phyloP scores from a whole-genome alignment of 1,284 basidiomycete species.

The Cryptococcus maquisensis region DNA sequence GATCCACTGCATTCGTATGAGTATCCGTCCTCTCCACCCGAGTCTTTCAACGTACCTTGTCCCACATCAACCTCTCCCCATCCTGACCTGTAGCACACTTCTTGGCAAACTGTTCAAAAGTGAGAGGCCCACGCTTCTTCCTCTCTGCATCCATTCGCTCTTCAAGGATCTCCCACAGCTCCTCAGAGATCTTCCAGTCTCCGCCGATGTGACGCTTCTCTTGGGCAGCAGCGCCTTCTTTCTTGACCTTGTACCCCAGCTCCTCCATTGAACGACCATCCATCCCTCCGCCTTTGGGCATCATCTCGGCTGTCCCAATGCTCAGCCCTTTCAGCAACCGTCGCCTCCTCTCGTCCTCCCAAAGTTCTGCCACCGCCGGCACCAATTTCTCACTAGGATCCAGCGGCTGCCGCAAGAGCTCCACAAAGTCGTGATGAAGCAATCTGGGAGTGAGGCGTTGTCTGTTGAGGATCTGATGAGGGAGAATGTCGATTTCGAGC shows the following conservation, averaged over 20 bases:
- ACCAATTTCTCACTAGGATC: constrained; percentile 71
- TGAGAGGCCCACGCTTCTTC: constrained; percentile 44
- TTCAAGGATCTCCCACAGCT: constrained; percentile 43
- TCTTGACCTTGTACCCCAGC: constrained; percentile 33
- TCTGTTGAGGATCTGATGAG: constrained; percentile 82
- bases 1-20: constrained; percentile 54
- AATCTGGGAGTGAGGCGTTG: constrained; percentile 61
- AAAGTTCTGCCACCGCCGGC: constrained; percentile 81
- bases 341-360: constrained; percentile 85
- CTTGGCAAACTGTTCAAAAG: constrained; percentile 36
- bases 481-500: constrained; percentile 78
- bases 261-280: constrained; percentile 38
- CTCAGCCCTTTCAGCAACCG: constrained; percentile 58
- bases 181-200: constrained; percentile 43
- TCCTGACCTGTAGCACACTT: constrained; percentile 25
- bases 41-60: constrained; percentile 44
- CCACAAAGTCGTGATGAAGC: constrained; percentile 67
- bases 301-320: constrained; percentile 37
- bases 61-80: constrained; percentile 44
- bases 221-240: not conserved
- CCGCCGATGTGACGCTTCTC: constrained; percentile 34
- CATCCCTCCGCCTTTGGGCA: constrained; percentile 43
- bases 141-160: constrained; percentile 44
- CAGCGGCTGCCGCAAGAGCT: constrained; percentile 55
- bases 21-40: not conserved